Base-by-base conservation (phyloP, 768 basidiomycete species). In the Kwoniella bestiolae region DNA sequence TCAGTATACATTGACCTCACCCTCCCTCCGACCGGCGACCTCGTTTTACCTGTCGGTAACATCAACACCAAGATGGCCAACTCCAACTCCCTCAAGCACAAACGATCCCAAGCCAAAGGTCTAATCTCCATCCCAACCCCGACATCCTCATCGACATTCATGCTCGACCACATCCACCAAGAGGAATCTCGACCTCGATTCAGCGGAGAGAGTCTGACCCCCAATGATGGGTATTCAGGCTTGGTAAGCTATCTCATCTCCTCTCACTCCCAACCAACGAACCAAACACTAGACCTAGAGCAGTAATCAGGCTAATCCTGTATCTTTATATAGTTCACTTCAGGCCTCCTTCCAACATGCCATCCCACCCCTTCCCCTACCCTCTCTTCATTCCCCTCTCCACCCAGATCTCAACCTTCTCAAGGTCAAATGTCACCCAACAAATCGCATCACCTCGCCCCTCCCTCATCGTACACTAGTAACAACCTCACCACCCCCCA, bases 221-320 rank as follows among this genome's bases (percentile, higher is more conserved):
- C 74, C n/a, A 49, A 62, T 34, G 65, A 72, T 52, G 76, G 68
- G 16, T 77, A 77, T 57, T 71, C 69, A 2, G 51, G 56, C 12
- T 41, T 77, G 32, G 76, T 77, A 60, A 47, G 70, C 68, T 18
- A 11, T 14, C 12, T 41, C 38, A 14, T 12, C 7, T 2, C 11
- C 38, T 41, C 38, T 3, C 12, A 11, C 38, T 3, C 18, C 38
- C 38, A 38, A 38, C 38, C 38, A 38, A 11, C 18, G 38, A 38
- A 38, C 38, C 38, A 11, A n/a, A 41, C 18, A 41, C 1, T 41
- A 18, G 11, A 1, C 18, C 14, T 16, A 41, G 12, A 41, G 12
- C 38, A 41, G 38, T 38, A 38, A 38, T 38, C 16, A 35, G 34
- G 34, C 34, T 38, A 38, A n/a, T n/a, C 38, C 38, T 38, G 9